Evolutionary conservation across 371 early-diverging fungal genomes (phyloP).

Genomic region (Rhizopus delemar): DNA sequence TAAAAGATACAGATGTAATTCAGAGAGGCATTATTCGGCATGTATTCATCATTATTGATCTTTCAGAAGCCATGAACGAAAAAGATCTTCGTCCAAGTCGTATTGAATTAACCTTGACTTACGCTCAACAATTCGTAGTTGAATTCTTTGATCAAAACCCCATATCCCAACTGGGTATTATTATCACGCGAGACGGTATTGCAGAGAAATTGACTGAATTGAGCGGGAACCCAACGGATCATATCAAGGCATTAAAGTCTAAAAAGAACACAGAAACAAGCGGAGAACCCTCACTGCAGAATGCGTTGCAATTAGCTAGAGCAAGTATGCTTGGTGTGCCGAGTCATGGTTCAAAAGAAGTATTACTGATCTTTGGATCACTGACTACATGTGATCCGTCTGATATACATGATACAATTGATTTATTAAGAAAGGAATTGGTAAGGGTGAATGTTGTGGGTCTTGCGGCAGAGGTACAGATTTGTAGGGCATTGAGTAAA

Average conservation of each 20-base stretch:
- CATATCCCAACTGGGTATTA: slow-evolving; percentile 85
- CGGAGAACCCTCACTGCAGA: slow-evolving; percentile 93
- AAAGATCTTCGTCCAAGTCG: slow-evolving; percentile 83
- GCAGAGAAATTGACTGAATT: slow-evolving; percentile 87
- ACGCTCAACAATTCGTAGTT: slow-evolving; percentile 72
- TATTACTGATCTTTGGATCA: slow-evolving; percentile 82
- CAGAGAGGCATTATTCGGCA: slow-evolving; percentile 94
- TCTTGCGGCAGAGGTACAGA: slow-evolving; percentile 87
- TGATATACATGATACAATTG: slow-evolving; percentile 82
- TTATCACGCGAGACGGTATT: slow-evolving; percentile 85
- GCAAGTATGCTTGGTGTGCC: slow-evolving; percentile 77
- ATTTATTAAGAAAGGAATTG: slow-evolving; percentile 61
- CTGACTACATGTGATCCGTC: slow-evolving; percentile 93
- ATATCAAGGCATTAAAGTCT: slow-evolving; percentile 65
- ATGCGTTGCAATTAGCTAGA: slow-evolving; percentile 84
- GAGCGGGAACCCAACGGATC: slow-evolving; percentile 80
- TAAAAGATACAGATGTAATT: slow-evolving; percentile 77
- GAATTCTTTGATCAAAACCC: slow-evolving; percentile 97
- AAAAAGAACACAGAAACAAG: slow-evolving; percentile 72
- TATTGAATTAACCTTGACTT: slow-evolving; percentile 69
- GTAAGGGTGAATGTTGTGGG: slow-evolving; percentile 87
- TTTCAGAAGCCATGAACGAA: slow-evolving; percentile 83
- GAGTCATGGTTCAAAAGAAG: slow-evolving; percentile 88
- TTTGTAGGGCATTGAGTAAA: slow-evolving; percentile 72
- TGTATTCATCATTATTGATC: slow-evolving; percentile 79